Conservation (phyloP, 2,329 filamentous ascomycete species). For the Simplicillium aogashimaense region DNA sequence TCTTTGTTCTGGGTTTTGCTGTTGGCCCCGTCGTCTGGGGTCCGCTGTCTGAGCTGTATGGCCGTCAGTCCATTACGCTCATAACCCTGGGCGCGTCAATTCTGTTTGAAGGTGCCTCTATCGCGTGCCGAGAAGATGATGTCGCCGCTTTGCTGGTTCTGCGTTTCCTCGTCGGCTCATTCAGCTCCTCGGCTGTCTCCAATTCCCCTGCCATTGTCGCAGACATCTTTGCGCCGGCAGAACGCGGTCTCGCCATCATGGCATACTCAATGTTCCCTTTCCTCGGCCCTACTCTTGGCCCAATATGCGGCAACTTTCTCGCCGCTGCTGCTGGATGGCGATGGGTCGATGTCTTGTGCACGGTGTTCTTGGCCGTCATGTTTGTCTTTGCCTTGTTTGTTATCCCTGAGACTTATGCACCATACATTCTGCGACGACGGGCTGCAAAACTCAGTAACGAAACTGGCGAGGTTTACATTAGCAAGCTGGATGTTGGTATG, state of each 20-base stretch:
- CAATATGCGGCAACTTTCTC: constrained; percentile 56
- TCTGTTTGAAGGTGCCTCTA: constrained; percentile 50
- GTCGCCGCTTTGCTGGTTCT: constrained; percentile 49
- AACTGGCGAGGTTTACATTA: constrained; percentile 10
- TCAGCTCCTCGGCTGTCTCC: constrained; percentile 49
- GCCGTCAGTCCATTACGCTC: constrained; percentile 48
- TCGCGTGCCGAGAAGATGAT: constrained; percentile 37
- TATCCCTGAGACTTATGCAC: constrained; percentile 24
- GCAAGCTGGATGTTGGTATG: constrained; percentile 33
- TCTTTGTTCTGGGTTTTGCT: constrained; percentile 4
- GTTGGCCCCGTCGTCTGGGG: constrained; percentile 11
- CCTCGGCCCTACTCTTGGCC: constrained; percentile 50
- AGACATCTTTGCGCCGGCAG: constrained; percentile 42
- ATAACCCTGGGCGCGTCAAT: constrained; percentile 45
- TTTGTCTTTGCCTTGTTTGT: constrained; percentile 27
- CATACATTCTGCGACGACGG: constrained; percentile 15
- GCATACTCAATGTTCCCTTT: constrained; percentile 56
- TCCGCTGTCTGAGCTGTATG: constrained; percentile 7
- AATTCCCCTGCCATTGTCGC: constrained; percentile 52
- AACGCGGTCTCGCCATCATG: constrained; percentile 48
- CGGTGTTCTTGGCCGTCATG: constrained; percentile 29
- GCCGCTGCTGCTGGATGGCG: constrained; percentile 54
- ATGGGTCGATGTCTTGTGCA: constrained; percentile 37
- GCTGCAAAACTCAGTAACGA: constrained; percentile 12
- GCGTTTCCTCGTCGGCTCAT: constrained; percentile 52